Percentiles rank a stretch among this genome's conserved stretches.
Conservation (phyloP, 768 basidiomycete species). For the Tricholoma matsutake region DNA sequence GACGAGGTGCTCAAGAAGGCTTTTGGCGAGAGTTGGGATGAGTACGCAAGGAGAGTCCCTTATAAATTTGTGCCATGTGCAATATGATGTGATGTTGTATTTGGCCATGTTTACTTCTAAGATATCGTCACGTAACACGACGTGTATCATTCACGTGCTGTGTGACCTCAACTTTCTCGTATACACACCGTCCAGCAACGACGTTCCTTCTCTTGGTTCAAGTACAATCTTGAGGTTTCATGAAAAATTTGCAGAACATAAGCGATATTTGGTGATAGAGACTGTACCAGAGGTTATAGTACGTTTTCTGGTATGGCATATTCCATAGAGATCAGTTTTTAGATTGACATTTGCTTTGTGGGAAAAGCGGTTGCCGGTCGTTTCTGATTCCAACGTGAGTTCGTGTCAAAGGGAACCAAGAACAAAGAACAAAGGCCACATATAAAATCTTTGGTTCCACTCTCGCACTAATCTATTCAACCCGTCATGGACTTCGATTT, state of each 20-base stretch:
- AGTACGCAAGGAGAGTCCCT: constrained; percentile 9
- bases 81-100: neutral
- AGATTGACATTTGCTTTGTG: neutral
- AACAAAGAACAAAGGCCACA: neutral
- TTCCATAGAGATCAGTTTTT: neutral
- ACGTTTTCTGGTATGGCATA: neutral
- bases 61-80: constrained; percentile 7
- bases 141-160: neutral
- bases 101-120: neutral
- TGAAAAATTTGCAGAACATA: no score
- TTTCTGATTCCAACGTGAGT: neutral
- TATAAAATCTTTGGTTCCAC: neutral
- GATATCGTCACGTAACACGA: neutral
- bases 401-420: neutral
- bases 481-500: neutral
- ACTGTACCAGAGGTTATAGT: neutral
- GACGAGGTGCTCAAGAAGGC: constrained; percentile 6
- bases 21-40: constrained; percentile 10
- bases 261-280: no score
- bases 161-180: neutral
- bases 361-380: neutral
- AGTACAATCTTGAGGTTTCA: no score
- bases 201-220: no score
- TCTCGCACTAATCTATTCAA: neutral
- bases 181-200: neutral